A percentile compares a stretch with the other conserved stretches of the same genome.
phyloP scores from a whole-genome alignment of 805 yeast species.

The Starmera amethionina region DNA sequence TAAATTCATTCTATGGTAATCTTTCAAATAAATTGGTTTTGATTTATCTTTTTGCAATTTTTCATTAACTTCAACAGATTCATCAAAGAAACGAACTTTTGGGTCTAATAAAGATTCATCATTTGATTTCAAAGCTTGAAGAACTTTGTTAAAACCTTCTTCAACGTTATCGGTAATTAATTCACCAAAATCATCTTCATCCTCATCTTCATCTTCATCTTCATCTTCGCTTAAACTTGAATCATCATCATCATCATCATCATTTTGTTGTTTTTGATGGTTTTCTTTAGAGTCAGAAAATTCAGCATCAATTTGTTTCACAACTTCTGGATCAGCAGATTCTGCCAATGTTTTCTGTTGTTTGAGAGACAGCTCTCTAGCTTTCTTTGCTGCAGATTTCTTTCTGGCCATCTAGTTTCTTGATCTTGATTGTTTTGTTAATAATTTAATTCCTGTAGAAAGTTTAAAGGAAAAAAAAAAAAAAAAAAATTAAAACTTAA shows the following conservation, averaged over 20 bases:
- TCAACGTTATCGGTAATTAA: conserved; percentile 82
- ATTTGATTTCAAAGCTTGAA: conserved; percentile 57
- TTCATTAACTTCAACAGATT: conserved; percentile 34
- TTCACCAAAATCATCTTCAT: conserved; percentile 89
- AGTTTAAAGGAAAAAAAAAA: background rate
- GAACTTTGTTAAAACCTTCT: conserved; percentile 60
- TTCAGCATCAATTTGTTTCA: conserved; percentile 1
- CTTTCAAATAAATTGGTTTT: conserved; percentile 83
- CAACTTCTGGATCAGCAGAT: conserved; percentile 8
- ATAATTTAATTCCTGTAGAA: background rate
- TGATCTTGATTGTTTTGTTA: background rate
- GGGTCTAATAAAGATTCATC: conserved; percentile 61
- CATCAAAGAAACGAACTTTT: conserved; percentile 65
- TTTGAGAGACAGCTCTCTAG: conserved; percentile 36
- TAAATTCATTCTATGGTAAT: conserved; percentile 80
- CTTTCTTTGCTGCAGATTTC: conserved; percentile 74
- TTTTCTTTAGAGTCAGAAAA: conserved; percentile 5
- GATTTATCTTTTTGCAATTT: conserved; percentile 27
- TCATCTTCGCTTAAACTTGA: conserved; percentile 21
- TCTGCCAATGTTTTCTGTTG: background rate
- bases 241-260: conserved; percentile 14
- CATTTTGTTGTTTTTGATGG: conserved; percentile 17
- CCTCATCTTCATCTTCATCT: conserved; percentile 40
- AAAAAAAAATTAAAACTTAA: background rate
- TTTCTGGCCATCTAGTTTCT: conserved; percentile 62